These are phyloP conservation scores for Gracilaria domingensis DNA, from an alignment of 23 red algal species.

Conservation along the genomic window DNA sequence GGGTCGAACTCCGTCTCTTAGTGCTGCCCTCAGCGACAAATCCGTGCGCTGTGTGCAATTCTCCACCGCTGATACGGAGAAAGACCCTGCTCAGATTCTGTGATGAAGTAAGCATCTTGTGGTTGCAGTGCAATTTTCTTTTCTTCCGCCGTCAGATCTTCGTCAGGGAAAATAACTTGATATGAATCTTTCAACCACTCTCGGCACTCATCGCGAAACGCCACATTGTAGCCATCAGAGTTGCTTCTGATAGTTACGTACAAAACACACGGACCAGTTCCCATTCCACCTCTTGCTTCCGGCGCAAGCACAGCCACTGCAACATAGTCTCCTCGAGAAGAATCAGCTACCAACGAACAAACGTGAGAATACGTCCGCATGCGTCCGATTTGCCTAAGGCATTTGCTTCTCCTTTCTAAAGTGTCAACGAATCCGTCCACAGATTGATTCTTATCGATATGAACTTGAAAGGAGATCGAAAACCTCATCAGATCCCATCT, in stretches of 20 bases:
- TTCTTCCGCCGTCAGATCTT: slow-evolving; percentile 38
- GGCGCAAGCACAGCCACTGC: slow-evolving; percentile 70
- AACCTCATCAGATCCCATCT: slow-evolving; percentile 79
- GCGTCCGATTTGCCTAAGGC: slow-evolving; percentile 62
- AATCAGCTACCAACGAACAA: slow-evolving; percentile 60
- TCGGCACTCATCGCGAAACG: slow-evolving; percentile 68
- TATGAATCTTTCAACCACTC: slow-evolving; percentile 55
- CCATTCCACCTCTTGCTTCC: slow-evolving; percentile 52
- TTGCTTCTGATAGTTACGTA: slow-evolving; percentile 72
- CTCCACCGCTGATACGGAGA: slow-evolving; percentile 75
- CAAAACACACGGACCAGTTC: slow-evolving; percentile 57
- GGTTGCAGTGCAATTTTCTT: slow-evolving; percentile 50
- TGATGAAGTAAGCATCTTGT: slow-evolving; percentile 78
- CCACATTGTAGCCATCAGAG: slow-evolving; percentile 51
- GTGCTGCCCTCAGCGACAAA: slow-evolving; percentile 21
- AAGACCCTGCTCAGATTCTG: slow-evolving; percentile 41
- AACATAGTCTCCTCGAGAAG: slow-evolving; percentile 69
- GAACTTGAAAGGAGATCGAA: slow-evolving; percentile 66
- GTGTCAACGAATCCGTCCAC: slow-evolving; percentile 57
- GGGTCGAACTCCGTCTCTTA: background rate
- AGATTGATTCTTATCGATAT: slow-evolving; percentile 29
- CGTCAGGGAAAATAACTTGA: slow-evolving; percentile 57
- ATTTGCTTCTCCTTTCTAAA: slow-evolving; percentile 57
- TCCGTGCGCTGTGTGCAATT: slow-evolving; percentile 60
- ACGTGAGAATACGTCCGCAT: slow-evolving; percentile 68